Conservation (phyloP, 371 early-diverging fungal species). For the Mortierella sp. region DNA sequence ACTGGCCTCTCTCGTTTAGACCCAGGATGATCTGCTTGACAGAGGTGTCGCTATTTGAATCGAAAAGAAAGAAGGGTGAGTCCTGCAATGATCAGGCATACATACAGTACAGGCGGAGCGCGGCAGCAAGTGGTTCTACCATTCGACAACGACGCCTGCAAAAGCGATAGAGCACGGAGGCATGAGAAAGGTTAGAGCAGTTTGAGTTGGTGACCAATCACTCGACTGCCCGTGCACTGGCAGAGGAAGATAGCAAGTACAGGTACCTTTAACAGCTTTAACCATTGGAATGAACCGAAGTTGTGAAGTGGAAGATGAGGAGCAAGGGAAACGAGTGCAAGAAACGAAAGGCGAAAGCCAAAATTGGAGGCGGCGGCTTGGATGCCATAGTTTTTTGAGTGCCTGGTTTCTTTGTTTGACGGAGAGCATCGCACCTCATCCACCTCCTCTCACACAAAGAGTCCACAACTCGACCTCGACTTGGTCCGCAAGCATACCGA, state of each 20-base stretch:
- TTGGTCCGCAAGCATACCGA: too few species aligned
- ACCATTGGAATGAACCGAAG: conserved; percentile 21
- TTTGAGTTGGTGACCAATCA: too few species aligned
- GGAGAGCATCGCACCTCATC: too few species aligned
- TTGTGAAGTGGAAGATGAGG: neutral
- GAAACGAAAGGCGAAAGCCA: neutral
- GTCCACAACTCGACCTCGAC: too few species aligned
- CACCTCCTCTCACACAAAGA: too few species aligned
- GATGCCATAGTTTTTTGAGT: too few species aligned
- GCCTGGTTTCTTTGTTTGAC: too few species aligned
- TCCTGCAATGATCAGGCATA: neutral
- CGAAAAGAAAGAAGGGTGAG: conserved; percentile 5
- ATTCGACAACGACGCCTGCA: conserved; percentile 39
- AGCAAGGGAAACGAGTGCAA: neutral
- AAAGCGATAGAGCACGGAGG: neutral
- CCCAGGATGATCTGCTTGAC: conserved; percentile 85
- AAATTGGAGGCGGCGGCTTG: neutral
- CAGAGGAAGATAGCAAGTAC: neutral
- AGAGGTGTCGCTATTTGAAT: conserved; percentile 73
- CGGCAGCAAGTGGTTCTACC: conserved; percentile 17
- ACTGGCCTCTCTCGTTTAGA: conserved; percentile 76
- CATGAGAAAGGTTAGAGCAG: neutral
- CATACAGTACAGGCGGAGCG: too few species aligned
- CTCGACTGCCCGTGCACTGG: neutral
- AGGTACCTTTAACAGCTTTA: conserved; percentile 46